These are phyloP conservation scores for Inga oerstediana DNA, from an alignment of 306 rosid species.

Conservation along the genomic window DNA sequence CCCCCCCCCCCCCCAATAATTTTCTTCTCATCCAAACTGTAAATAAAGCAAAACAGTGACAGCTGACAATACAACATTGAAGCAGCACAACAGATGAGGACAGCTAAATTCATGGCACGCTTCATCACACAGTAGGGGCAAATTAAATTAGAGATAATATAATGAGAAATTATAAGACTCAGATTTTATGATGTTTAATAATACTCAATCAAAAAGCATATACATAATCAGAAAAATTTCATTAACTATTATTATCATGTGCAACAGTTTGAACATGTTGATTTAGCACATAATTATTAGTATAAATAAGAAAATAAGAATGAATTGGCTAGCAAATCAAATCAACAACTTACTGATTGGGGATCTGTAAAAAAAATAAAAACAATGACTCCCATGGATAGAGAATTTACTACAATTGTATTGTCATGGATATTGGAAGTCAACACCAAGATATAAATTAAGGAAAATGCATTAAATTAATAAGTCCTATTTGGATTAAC, in stretches of 20 bases:
- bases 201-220: too few species aligned
- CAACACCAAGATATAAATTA: background rate
- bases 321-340: background rate
- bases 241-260: background rate
- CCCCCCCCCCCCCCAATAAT: too few species aligned
- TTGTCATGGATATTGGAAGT: background rate
- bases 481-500: background rate
- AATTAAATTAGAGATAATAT: too few species aligned
- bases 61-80: background rate
- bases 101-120: too few species aligned
- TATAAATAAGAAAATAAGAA: background rate
- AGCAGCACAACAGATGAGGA: background rate
- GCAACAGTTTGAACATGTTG: background rate
- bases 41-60: background rate
- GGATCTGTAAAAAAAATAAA: background rate
- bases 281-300: background rate
- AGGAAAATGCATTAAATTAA: background rate
- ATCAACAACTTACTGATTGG: background rate
- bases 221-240: background rate
- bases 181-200: too few species aligned
- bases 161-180: too few species aligned
- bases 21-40: too few species aligned
- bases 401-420: background rate
- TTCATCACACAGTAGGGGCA: too few species aligned
- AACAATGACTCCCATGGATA: background rate